Base-by-base conservation (phyloP, 371 early-diverging fungal genomes). In the Smittium culicis region DNA sequence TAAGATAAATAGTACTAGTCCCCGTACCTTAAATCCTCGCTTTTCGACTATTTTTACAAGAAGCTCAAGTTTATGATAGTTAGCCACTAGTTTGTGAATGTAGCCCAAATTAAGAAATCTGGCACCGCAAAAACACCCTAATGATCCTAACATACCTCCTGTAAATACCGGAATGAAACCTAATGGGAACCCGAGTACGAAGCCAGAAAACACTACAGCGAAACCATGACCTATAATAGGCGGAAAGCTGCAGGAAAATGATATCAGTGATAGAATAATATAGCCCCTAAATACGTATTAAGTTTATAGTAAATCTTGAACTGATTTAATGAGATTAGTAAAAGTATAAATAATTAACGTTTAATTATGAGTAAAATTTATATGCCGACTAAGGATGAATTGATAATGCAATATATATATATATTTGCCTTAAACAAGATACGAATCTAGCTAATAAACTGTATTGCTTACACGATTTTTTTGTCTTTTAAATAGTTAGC, bases 11-110 rank as follows among this genome's bases (percentile, higher is more conserved):
- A n/a, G n/a, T n/a, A n/a, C n/a, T n/a, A n/a, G n/a, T n/a, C n/a
- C n/a, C 0, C 68, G 68, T 80, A 85, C 88, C 77, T 82, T 82
- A 67, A 87, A 83, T 0, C 88, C 87, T 61, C 82, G 81, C 58
- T 79, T 82, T 67, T 88, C 88, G 0, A 87, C 84, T 1, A 86
- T 86, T 34, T 79, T 72, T 30, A 87, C 81, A 1, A 82, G 80
- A 0, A 79, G 80, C 66, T 80, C 75, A 33, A 87, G 68, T 28
- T 78, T 84, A 25, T 81, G 80, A 67, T 83, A 79, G 54, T 74
- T 73, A n/a, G 72, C 73, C 72, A 86, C 69, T 35, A 81, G 68
- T 20, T 75, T 72, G n/a, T 75, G 68, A 3, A 86, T 80, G n/a
- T 80, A 74, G 8, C 72, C 71, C 59, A 78, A 78, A 58, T 85